Evolutionary conservation across 202 grass and related monocot genomes (phyloP), one percentile per base, ranked within the genome.

Genomic region (Setaria italica): DNA sequence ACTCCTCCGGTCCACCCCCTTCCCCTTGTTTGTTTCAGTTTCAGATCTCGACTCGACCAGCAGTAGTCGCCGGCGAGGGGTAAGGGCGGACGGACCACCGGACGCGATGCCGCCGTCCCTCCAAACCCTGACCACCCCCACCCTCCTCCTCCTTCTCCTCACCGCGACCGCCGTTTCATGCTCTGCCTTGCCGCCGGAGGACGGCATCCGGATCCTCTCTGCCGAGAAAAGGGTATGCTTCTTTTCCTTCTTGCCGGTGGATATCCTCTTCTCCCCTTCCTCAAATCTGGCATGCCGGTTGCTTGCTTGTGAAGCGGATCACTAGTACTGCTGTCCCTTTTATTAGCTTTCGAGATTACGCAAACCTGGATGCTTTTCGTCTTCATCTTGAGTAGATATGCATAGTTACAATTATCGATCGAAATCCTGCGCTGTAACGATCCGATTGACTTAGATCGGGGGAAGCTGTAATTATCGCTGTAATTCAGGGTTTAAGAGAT

Each of bases 161-260:
- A 12, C 49, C 57, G 32, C 69, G 11, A 25, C 77, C 9, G 49
- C 80, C 20, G 49, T 82, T 11, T 20, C 81, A 55, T 67, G 37
- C 25, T 76, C 66, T 15, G 81, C 78, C 32, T 68, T 63, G 33
- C 77, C 55, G 48, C 67, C 25, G 48, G 90, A 60, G 58, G 73
- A 85, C 47, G 66, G 82, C 80, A 77, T 94, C 76, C 90, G 90
- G 89, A 66, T 94, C 70, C 58, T 90, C 63, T 88, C 79, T 50
- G 90, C 90, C 37, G 93, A 95, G 88, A 95, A 74, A 86, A 90
- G 88, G 80, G 93, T 95, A 86, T 5, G 39, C 14, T 55, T 33
- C 14, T 20, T 25, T 0, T 37, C 2, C 20, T 34, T 34, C 3
- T 4, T 20, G 17, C 20, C 48, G 13, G 46, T 41, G 32, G n/a